Conservation (phyloP, 495 filamentous ascomycete genomes). For the Xylaria intraflava region DNA sequence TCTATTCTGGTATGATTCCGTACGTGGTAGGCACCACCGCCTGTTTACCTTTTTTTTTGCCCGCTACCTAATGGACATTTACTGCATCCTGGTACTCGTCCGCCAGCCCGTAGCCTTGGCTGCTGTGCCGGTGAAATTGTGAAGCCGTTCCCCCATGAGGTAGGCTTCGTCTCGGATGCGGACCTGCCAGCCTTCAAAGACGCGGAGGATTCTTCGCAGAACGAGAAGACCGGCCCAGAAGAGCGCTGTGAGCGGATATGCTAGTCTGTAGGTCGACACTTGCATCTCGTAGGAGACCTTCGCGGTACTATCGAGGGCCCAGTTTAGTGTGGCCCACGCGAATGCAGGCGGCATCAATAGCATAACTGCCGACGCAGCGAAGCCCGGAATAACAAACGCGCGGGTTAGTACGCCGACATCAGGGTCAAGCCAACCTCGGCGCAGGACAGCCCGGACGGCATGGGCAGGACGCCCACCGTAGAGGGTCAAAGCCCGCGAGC, state of each 20-base stretch:
- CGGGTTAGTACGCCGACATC: conserved; percentile 72
- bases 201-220: conserved; percentile 47
- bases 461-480: conserved; percentile 61
- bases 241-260: conserved; percentile 57
- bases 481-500: conserved; percentile 60
- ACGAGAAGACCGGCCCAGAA: conserved; percentile 31
- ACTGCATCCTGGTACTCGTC: conserved; percentile 21
- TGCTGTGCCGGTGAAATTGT: conserved; percentile 58
- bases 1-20: no score
- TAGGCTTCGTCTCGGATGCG: conserved; percentile 92
- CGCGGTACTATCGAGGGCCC: conserved; percentile 22
- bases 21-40: no score
- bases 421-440: conserved; percentile 74
- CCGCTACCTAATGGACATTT: no score
- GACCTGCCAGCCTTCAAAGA: conserved; percentile 70
- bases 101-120: conserved; percentile 27
- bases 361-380: conserved; percentile 50
- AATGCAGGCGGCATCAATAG: conserved; percentile 49
- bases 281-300: conserved; percentile 37
- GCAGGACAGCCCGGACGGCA: conserved; percentile 67
- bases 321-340: conserved; percentile 26
- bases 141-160: conserved; percentile 84
- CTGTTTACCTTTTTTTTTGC: no score
- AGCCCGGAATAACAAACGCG: conserved; percentile 69
- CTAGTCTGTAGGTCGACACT: conserved; percentile 60